A percentile compares a stretch with the other conserved stretches of the same genome.
Conservation (phyloP, 768 basidiomycete species). For the Trametes cinnabarina region DNA sequence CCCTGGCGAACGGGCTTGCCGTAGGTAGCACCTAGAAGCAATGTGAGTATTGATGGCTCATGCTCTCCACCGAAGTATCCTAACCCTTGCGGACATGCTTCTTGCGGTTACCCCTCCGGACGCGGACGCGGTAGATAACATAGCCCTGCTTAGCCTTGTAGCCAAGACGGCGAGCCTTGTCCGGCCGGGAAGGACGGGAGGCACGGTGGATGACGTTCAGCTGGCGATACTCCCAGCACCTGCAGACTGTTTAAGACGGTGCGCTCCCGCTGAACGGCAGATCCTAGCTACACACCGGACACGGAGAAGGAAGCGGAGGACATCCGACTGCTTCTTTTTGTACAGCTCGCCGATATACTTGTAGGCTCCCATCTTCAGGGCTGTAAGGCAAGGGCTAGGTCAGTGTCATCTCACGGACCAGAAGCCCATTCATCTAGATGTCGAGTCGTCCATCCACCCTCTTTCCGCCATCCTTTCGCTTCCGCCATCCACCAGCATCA, state of each 20-base stretch:
- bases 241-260: conserved; percentile 27
- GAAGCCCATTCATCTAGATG: conserved; percentile 29
- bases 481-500: background rate
- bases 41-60: background rate
- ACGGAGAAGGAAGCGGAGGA: conserved; percentile 95
- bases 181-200: conserved; percentile 95
- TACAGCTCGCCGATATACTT: conserved; percentile 96
- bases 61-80: conserved; percentile 15
- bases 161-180: conserved; percentile 97
- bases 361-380: conserved; percentile 85
- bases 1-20: conserved; percentile 99
- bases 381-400: conserved; percentile 27
- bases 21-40: conserved; percentile 79
- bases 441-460: conserved; percentile 30
- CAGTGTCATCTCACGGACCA: conserved; percentile 14
- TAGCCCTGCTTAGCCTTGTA: conserved; percentile 99
- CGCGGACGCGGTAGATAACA: conserved; percentile 95
- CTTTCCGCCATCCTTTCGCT: conserved; percentile 17
- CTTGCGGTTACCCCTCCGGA: conserved; percentile 98
- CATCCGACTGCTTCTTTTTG: conserved; percentile 98
- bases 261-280: background rate
- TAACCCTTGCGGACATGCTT: conserved; percentile 96
- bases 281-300: conserved; percentile 63
- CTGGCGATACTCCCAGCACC: conserved; percentile 99
- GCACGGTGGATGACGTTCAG: conserved; percentile 98